Conservation (phyloP, 768 basidiomycete species). For the Steccherinum ochraceum region DNA sequence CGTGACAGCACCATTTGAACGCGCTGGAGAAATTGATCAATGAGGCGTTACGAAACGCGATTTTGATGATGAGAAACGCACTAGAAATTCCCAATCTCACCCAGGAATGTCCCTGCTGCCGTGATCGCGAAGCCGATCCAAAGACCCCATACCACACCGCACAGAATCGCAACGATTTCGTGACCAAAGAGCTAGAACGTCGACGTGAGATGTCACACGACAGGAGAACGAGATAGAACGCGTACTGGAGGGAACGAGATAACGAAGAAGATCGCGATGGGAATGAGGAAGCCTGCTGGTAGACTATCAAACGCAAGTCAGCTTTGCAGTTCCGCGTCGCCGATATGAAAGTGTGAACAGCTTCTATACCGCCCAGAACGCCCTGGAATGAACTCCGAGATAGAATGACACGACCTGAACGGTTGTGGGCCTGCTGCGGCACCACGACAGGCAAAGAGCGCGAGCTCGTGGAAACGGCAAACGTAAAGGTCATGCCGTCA, state of each 20-base stretch:
- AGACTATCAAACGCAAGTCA: constrained; percentile 10
- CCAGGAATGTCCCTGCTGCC: constrained; percentile 74
- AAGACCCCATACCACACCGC: constrained; percentile 87
- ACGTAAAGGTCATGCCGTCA: too few species aligned
- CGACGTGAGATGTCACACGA: neutral
- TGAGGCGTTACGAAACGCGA: neutral
- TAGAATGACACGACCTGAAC: too few species aligned
- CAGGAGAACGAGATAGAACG: neutral
- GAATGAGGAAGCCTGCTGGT: constrained; percentile 33
- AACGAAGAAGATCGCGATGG: constrained; percentile 37
- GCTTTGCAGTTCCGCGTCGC: too few species aligned
- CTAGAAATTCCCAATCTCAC: constrained; percentile 88
- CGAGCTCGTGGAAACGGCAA: too few species aligned
- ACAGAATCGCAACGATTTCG: constrained; percentile 84
- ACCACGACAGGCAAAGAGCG: too few species aligned
- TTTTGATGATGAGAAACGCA: constrained; percentile 29
- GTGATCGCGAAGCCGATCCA: constrained; percentile 87
- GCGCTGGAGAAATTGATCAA: constrained; percentile 37
- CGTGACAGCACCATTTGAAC: constrained; percentile 74
- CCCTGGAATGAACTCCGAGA: too few species aligned
- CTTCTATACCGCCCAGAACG: too few species aligned
- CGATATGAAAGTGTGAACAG: too few species aligned
- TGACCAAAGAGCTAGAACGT: constrained; percentile 73
- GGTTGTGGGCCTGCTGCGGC: too few species aligned
- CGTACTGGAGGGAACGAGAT: constrained; percentile 36